These are phyloP conservation scores for Boletus coccyginus DNA, from an alignment of 768 basidiomycete genomes.

Conservation along the genomic window DNA sequence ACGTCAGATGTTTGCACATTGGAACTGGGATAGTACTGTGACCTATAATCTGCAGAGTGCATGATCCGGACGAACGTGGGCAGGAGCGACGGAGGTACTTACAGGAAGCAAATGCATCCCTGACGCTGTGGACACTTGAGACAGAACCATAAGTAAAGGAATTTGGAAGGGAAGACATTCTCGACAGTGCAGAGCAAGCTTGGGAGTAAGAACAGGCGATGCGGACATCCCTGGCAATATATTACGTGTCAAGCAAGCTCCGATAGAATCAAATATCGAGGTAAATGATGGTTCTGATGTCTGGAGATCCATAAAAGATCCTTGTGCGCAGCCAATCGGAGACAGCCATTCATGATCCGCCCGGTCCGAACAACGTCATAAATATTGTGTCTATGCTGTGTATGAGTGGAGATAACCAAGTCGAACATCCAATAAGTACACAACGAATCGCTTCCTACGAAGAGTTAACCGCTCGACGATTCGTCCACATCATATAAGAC, in stretches of 20 bases:
- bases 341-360: constrained; percentile 5
- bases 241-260: constrained; percentile 2
- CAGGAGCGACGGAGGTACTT: constrained; percentile 18
- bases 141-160: constrained; percentile 47
- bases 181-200: background rate
- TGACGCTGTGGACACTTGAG: constrained; percentile 46
- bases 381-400: constrained; percentile 22
- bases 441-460: constrained; percentile 11
- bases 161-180: constrained; percentile 49
- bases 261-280: background rate
- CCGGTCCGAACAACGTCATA: constrained; percentile 9
- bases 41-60: constrained; percentile 53
- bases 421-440: constrained; percentile 8
- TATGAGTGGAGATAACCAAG: constrained; percentile 2
- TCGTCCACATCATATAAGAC: constrained; percentile 88
- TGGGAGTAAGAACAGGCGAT: background rate
- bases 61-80: background rate
- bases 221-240: background rate
- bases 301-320: background rate
- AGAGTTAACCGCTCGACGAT: constrained; percentile 62
- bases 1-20: constrained; percentile 50
- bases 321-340: constrained; percentile 6
- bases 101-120: constrained; percentile 64
- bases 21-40: constrained; percentile 65
- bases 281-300: no score